phyloP scores from a whole-genome alignment of 306 rosid genomes.

The Elaeagnus macrophylla region DNA sequence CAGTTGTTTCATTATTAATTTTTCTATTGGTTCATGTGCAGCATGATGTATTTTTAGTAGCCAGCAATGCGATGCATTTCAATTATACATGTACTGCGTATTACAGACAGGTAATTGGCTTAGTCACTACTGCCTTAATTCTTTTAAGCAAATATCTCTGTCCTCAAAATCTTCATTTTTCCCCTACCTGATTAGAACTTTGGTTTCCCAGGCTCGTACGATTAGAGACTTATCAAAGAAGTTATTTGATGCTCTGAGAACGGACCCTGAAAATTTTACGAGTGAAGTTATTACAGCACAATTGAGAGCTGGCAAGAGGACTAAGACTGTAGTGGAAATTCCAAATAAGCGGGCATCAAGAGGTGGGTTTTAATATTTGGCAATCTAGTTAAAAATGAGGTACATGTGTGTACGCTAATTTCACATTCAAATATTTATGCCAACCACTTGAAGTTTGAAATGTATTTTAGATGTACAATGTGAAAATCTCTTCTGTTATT shows the following conservation, averaged over 20 bases:
- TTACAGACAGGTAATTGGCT: slow-evolving; percentile 11
- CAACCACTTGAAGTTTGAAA: background rate
- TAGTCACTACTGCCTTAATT: background rate
- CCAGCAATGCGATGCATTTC: slow-evolving; percentile 15
- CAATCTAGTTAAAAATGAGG: background rate
- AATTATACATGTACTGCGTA: slow-evolving; percentile 7
- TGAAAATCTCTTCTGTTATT: background rate
- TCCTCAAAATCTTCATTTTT: background rate
- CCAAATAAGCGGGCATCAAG: background rate
- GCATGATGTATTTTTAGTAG: slow-evolving; percentile 23
- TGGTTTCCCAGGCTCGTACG: slow-evolving; percentile 16
- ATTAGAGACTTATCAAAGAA: slow-evolving; percentile 12
- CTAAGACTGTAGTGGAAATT: background rate
- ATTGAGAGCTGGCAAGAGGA: slow-evolving; percentile 9
- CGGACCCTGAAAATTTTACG: slow-evolving; percentile 10
- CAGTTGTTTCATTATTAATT: slow-evolving; percentile 3
- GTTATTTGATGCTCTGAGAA: slow-evolving; percentile 15
- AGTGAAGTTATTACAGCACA: background rate
- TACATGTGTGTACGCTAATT: background rate
- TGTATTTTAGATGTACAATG: background rate
- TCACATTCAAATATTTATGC: background rate
- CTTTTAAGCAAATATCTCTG: background rate
- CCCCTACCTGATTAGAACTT: background rate
- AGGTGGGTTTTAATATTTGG: background rate
- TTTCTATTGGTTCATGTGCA: slow-evolving; percentile 8